These are phyloP conservation scores for Calonectria montana DNA, from an alignment of 2,329 filamentous ascomycete genomes.

Conservation along the genomic window DNA sequence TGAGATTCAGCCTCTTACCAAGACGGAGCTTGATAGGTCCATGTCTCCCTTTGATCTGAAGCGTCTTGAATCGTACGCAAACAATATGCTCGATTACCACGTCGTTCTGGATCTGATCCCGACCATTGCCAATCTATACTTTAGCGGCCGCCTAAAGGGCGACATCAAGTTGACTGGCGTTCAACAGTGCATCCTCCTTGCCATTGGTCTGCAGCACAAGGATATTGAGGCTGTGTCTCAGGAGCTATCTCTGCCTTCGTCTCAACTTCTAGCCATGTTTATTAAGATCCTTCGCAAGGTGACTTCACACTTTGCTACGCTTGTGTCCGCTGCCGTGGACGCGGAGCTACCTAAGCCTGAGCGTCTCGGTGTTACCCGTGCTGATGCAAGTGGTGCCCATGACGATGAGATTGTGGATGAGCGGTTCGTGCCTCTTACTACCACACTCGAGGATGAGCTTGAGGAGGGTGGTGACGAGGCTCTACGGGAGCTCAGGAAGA, in stretches of 20 bases:
- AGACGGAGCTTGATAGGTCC: constrained; percentile 78
- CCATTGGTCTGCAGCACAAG: constrained; percentile 91
- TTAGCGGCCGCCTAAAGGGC: constrained; percentile 77
- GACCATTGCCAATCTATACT: constrained; percentile 84
- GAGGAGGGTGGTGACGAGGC: constrained; percentile 85
- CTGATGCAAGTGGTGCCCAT: constrained; percentile 71
- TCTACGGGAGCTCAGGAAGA: constrained; percentile 75
- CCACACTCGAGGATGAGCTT: constrained; percentile 82
- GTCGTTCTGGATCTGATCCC: constrained; percentile 95
- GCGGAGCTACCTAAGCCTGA: constrained; percentile 71
- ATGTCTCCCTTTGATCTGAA: constrained; percentile 96
- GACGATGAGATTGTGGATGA: constrained; percentile 75
- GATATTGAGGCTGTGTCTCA: constrained; percentile 82
- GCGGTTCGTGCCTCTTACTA: constrained; percentile 77
- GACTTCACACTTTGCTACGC: constrained; percentile 77
- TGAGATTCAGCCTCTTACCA: constrained; percentile 69
- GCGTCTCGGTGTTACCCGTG: constrained; percentile 67
- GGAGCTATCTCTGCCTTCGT: constrained; percentile 78
- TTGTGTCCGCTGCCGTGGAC: constrained; percentile 80
- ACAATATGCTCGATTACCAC: constrained; percentile 97
- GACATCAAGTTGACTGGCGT: constrained; percentile 81
- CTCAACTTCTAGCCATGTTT: constrained; percentile 94
- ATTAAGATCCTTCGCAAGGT: constrained; percentile 95
- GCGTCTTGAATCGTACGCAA: constrained; percentile 92
- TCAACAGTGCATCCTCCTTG: constrained; percentile 89